Percentiles rank a stretch among this genome's conserved stretches.
Evolutionary conservation across 441 rosid species (phyloP).

Genomic region (Iberis amara): DNA sequence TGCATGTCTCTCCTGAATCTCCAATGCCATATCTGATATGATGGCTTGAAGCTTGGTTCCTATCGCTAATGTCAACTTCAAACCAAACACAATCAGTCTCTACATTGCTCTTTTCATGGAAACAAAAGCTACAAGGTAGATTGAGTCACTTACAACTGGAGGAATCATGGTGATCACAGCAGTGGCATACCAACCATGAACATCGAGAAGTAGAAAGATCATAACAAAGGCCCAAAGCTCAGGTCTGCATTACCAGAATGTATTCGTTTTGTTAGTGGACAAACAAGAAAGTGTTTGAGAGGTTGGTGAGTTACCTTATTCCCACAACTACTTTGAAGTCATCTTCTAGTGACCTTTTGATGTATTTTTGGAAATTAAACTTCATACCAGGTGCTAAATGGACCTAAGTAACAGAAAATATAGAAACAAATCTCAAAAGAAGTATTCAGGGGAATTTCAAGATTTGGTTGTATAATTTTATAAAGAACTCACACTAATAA

Average conservation of each 20-base stretch:
- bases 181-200: conserved; percentile 74
- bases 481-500: conserved; percentile 53
- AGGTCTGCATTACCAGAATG: conserved; percentile 49
- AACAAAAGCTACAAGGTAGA: neutral
- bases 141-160: conserved; percentile 52
- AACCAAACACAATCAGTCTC: conserved; percentile 10
- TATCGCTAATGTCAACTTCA: conserved; percentile 75
- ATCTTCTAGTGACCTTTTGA: conserved; percentile 75
- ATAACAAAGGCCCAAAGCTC: conserved; percentile 71
- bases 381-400: conserved; percentile 79
- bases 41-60: conserved; percentile 92
- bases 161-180: conserved; percentile 59
- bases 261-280: neutral
- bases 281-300: neutral
- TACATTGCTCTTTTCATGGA: neutral
- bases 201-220: conserved; percentile 66
- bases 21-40: conserved; percentile 80
- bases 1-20: conserved; percentile 80
- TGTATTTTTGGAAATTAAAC: conserved; percentile 75
- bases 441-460: neutral
- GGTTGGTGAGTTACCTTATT: conserved; percentile 45
- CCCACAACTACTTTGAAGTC: conserved; percentile 83
- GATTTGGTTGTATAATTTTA: conserved; percentile 2
- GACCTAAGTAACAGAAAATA: conserved; percentile 42
- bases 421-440: neutral